A percentile compares a stretch with the other conserved stretches of the same genome.
Conservation (phyloP, 1,139 yeast genomes). For the Zygosaccharomyces sapae region DNA sequence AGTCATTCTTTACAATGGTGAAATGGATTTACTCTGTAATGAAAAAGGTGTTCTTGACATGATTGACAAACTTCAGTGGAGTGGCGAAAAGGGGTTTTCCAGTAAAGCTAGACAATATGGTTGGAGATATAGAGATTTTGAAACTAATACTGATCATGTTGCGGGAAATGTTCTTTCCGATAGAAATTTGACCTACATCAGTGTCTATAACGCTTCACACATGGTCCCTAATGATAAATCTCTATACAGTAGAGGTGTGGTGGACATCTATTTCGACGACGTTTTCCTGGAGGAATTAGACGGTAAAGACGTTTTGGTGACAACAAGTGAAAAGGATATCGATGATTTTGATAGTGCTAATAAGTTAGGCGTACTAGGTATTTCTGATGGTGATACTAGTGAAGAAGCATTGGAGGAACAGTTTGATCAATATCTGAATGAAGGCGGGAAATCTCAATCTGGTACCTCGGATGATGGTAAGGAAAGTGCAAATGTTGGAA, state of each 20-base stretch:
- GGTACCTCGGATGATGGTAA: conserved; percentile 8
- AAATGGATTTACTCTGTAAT: conserved; percentile 85
- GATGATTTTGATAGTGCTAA: conserved; percentile 22
- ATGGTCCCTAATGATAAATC: conserved; percentile 93
- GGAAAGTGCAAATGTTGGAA: conserved; percentile 5
- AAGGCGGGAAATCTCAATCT: conserved; percentile 6
- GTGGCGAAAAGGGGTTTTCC: conserved; percentile 56
- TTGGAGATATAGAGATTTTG: conserved; percentile 58
- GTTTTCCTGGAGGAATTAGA: conserved; percentile 18
- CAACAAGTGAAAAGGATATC: conserved; percentile 11
- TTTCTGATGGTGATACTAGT: background rate
- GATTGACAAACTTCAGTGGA: conserved; percentile 63
- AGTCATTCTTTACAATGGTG: conserved; percentile 78
- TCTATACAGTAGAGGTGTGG: conserved; percentile 61
- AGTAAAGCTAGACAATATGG: conserved; percentile 38
- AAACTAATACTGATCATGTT: conserved; percentile 40
- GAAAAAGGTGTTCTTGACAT: conserved; percentile 67
- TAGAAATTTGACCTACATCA: conserved; percentile 72
- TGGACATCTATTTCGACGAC: conserved; percentile 43
- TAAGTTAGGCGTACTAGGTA: conserved; percentile 1
- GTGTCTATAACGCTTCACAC: conserved; percentile 75
- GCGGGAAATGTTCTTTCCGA: conserved; percentile 56
- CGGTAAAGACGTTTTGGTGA: conserved; percentile 17
- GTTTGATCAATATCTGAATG: conserved; percentile 5
- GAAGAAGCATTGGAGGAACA: conserved; percentile 11